These are phyloP conservation scores for Spergularia bocconei DNA, from an alignment of 148 eudicot species.

Conservation along the genomic window DNA sequence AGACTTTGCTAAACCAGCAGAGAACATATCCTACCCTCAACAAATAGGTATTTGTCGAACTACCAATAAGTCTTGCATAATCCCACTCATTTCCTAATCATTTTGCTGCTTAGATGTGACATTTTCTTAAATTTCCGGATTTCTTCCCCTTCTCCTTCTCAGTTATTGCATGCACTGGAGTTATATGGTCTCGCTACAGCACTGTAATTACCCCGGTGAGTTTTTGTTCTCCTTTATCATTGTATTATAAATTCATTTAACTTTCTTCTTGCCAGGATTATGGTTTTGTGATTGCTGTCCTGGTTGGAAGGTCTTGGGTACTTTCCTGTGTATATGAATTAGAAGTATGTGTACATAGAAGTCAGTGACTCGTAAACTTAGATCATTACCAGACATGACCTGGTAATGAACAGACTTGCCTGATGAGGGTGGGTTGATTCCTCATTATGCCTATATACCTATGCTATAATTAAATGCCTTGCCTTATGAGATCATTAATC, in stretches of 20 bases:
- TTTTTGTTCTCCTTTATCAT: background rate
- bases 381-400: background rate
- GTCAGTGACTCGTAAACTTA: background rate
- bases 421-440: too few relatives aligned
- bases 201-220: conserved; percentile 88
- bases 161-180: conserved; percentile 81
- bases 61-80: background rate
- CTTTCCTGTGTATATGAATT: background rate
- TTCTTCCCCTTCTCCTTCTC: conserved; percentile 21
- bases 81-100: background rate
- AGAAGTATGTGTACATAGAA: background rate
- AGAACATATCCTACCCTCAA: conserved; percentile 88
- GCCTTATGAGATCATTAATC: too few relatives aligned
- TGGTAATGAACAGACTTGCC: background rate
- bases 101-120: background rate
- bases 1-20: conserved; percentile 77
- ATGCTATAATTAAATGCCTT: too few relatives aligned
- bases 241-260: too few relatives aligned
- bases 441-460: too few relatives aligned
- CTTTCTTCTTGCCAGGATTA: background rate
- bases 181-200: conserved; percentile 93
- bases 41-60: conserved; percentile 63
- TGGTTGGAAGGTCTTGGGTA: background rate
- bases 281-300: background rate
- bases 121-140: background rate